Percentiles rank a stretch among this genome's conserved stretches.
phyloP scores from a whole-genome alignment of 768 basidiomycete genomes.

The Leccinum subgranulosum region DNA sequence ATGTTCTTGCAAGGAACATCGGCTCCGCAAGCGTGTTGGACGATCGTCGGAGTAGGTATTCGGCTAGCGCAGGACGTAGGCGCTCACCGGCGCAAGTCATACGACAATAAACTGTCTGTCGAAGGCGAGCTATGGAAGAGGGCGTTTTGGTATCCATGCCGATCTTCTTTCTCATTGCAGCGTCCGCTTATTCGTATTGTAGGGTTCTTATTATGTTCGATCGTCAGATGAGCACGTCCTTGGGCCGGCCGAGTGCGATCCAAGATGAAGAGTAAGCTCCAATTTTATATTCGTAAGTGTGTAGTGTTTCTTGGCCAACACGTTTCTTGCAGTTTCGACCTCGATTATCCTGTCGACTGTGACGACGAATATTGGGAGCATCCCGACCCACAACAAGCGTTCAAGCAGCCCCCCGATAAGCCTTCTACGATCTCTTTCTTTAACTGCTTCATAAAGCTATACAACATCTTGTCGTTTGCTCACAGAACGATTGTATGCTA shows the following conservation, averaged over 20 bases:
- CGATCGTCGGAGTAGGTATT: slow-evolving; percentile 57
- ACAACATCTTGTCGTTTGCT: slow-evolving; percentile 60
- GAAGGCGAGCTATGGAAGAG: slow-evolving; percentile 65
- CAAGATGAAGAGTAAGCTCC: slow-evolving; percentile 66
- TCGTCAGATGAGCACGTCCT: slow-evolving; percentile 38
- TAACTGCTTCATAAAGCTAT: slow-evolving; percentile 50
- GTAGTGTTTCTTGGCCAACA: not conserved
- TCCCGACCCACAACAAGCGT: slow-evolving; percentile 44
- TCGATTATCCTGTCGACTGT: slow-evolving; percentile 59
- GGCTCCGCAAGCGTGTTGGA: slow-evolving; percentile 66
- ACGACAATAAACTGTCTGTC: slow-evolving; percentile 29
- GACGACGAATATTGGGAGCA: slow-evolving; percentile 69
- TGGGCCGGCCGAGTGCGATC: slow-evolving; percentile 65
- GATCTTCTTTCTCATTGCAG: not conserved
- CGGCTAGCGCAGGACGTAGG: slow-evolving; percentile 60
- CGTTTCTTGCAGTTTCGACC: slow-evolving; percentile 47
- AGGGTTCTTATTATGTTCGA: slow-evolving; percentile 33
- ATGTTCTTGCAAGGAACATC: slow-evolving; percentile 55
- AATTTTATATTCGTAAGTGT: not conserved
- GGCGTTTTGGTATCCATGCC: slow-evolving; percentile 40
- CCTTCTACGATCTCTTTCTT: slow-evolving; percentile 55
- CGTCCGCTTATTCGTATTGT: not conserved
- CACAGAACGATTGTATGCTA: slow-evolving; percentile 58
- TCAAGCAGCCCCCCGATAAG: slow-evolving; percentile 61
- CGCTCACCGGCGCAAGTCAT: slow-evolving; percentile 43